Conservation (phyloP, 164 flowering plant species). For the Santalum album region DNA sequence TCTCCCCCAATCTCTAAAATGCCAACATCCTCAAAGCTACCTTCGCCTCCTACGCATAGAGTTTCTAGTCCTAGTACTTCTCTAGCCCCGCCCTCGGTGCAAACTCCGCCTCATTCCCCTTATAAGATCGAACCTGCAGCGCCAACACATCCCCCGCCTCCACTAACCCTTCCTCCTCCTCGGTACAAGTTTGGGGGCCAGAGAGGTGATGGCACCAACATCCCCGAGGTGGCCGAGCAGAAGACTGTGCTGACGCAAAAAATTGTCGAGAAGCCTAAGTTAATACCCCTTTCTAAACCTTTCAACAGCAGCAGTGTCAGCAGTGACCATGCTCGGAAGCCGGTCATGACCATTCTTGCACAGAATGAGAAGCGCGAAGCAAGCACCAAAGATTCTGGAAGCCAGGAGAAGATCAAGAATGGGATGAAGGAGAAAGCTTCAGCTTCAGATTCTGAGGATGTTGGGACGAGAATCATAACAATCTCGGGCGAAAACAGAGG, state of each 20-base stretch:
- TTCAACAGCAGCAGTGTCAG: too few species aligned
- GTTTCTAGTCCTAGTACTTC: too few species aligned
- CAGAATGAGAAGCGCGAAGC: conserved; percentile 1
- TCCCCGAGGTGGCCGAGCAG: conserved; percentile 31
- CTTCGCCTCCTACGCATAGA: too few species aligned
- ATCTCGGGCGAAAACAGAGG: conserved; percentile 83
- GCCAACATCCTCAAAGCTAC: too few species aligned
- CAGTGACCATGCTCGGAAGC: conserved; percentile 1
- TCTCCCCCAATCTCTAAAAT: too few species aligned
- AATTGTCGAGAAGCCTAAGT: conserved; percentile 16
- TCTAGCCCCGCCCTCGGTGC: not conserved
- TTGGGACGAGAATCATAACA: conserved; percentile 41
- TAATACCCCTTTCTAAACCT: too few species aligned
- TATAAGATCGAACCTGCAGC: conserved; percentile 5
- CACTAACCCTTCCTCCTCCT: conserved; percentile 40
- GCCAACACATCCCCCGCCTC: conserved; percentile 50
- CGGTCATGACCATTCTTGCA: not conserved
- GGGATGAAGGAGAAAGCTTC: conserved; percentile 17
- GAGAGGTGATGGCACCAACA: conserved; percentile 10
- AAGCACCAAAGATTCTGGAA: conserved; percentile 1
- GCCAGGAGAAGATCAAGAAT: not conserved
- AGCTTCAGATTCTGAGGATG: conserved; percentile 20
- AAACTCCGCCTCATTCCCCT: conserved; percentile 26
- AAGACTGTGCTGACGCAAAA: conserved; percentile 38
- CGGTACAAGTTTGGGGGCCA: conserved; percentile 17